Conservation (phyloP, 768 basidiomycete genomes). For the Collybia mongolica region DNA sequence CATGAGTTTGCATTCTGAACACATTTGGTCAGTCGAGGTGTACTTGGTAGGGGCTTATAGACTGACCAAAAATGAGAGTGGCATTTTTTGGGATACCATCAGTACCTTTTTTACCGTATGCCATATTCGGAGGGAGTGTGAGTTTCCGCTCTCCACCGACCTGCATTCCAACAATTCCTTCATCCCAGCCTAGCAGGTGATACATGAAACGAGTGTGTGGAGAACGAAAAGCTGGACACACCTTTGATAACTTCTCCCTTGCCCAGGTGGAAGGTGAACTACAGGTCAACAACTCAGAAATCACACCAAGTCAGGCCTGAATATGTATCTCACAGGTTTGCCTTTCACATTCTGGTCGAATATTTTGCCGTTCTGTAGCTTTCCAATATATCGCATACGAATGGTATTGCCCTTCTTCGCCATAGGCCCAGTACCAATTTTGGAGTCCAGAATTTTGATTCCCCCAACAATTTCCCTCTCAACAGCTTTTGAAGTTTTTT, state of each 20-base stretch:
- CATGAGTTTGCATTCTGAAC: slow-evolving; percentile 69
- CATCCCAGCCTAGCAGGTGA: slow-evolving; percentile 71
- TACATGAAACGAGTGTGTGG: not conserved
- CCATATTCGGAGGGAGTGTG: slow-evolving; percentile 69
- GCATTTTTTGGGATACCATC: slow-evolving; percentile 77
- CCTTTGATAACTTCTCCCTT: slow-evolving; percentile 92
- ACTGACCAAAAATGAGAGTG: slow-evolving; percentile 78
- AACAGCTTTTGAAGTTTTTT: slow-evolving; percentile 26
- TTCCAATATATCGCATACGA: slow-evolving; percentile 91
- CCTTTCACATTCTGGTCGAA: slow-evolving; percentile 86
- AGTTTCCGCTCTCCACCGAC: slow-evolving; percentile 85
- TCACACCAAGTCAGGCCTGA: slow-evolving; percentile 1
- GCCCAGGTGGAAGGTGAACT: slow-evolving; percentile 82
- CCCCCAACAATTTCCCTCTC: slow-evolving; percentile 64
- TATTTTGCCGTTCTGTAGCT: slow-evolving; percentile 69
- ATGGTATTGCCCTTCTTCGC: slow-evolving; percentile 86
- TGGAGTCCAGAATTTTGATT: slow-evolving; percentile 73
- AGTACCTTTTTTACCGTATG: slow-evolving; percentile 61
- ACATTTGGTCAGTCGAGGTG: slow-evolving; percentile 2
- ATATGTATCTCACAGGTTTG: slow-evolving; percentile 62
- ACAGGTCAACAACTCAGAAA: slow-evolving; percentile 5
- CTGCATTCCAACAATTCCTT: slow-evolving; percentile 91
- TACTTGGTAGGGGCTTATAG: not conserved
- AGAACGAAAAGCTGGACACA: slow-evolving; percentile 20
- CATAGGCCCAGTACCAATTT: slow-evolving; percentile 77